Conservation (phyloP, 139 green algal genomes). For the Tetraselmis chui region DNA sequence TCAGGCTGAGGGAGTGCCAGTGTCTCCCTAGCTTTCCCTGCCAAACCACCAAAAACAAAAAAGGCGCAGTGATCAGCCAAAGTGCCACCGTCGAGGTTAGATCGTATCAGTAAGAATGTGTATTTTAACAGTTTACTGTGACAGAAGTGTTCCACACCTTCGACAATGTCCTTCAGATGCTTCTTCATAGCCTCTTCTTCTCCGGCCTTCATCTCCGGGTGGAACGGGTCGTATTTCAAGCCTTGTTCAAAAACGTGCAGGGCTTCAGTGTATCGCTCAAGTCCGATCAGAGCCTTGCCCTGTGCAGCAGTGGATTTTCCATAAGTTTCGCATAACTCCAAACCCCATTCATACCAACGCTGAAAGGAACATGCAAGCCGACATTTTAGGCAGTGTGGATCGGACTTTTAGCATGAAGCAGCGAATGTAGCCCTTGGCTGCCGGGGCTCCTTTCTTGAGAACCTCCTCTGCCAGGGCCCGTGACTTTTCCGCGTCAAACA, state of each 20-base stretch:
- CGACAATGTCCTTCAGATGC: conserved; percentile 46
- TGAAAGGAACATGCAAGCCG: not conserved
- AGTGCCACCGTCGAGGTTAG: conserved; percentile 17
- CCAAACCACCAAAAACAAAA: not conserved
- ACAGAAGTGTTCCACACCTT: too few relatives aligned
- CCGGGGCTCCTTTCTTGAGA: conserved; percentile 8
- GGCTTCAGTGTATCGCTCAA: conserved; percentile 34
- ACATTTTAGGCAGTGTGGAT: not conserved
- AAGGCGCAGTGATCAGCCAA: not conserved
- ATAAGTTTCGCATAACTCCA: conserved; percentile 7
- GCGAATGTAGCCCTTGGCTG: not conserved
- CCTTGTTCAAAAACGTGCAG: conserved; percentile 28
- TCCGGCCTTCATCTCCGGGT: conserved; percentile 38
- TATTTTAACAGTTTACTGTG: too few relatives aligned
- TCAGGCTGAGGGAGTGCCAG: conserved; percentile 28
- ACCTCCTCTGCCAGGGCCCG: conserved; percentile 26
- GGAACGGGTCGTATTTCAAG: conserved; percentile 44
- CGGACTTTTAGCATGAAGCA: not conserved
- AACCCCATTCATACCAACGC: too few relatives aligned
- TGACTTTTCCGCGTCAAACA: conserved; percentile 13
- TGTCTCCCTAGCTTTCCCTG: conserved; percentile 33
- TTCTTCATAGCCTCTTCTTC: conserved; percentile 42
- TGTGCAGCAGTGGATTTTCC: conserved; percentile 17
- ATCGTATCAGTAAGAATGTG: too few relatives aligned
- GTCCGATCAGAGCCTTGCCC: conserved; percentile 44